These are phyloP conservation scores for Geranomyces variabilis DNA, from an alignment of 192 early-diverging fungal species.

Conservation along the genomic window DNA sequence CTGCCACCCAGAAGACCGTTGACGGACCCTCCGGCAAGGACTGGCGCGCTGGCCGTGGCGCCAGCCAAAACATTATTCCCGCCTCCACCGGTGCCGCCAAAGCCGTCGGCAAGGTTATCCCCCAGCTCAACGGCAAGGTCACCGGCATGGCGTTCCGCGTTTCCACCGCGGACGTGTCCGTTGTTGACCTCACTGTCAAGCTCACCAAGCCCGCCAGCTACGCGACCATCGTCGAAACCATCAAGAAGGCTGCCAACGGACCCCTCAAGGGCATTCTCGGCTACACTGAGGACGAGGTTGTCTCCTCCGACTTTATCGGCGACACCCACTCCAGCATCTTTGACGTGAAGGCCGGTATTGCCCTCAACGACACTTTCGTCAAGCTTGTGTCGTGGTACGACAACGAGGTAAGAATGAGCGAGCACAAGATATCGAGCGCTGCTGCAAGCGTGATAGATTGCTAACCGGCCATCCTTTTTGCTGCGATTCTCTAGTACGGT, in stretches of 20 bases:
- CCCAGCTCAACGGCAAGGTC: conserved; percentile 90
- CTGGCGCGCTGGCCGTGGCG: conserved; percentile 97
- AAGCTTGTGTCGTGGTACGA: conserved; percentile 97
- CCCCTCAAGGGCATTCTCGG: conserved; percentile 87
- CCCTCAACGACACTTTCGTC: conserved; percentile 91
- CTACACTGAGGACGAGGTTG: conserved; percentile 94
- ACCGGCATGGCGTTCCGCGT: conserved; percentile 99
- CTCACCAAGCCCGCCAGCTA: conserved; percentile 88
- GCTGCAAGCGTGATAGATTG: too few species aligned
- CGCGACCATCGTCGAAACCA: conserved; percentile 82
- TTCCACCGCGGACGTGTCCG: conserved; percentile 90
- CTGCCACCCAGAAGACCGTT: conserved; percentile 99
- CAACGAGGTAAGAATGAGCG: conserved; percentile 36
- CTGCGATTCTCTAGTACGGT: conserved; percentile 53
- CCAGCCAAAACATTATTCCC: conserved; percentile 97
- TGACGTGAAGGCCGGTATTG: conserved; percentile 95
- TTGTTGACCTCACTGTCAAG: conserved; percentile 95
- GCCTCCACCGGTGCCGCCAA: conserved; percentile 98
- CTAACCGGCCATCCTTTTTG: conserved; percentile 12
- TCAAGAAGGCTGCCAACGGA: conserved; percentile 84
- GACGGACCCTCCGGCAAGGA: conserved; percentile 96
- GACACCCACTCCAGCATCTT: conserved; percentile 92
- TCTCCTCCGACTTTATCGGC: conserved; percentile 93
- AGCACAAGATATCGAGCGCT: not conserved
- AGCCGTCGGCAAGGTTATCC: conserved; percentile 98